A percentile compares a stretch with the other conserved stretches of the same genome.
phyloP scores from a whole-genome alignment of 495 filamentous ascomycete genomes.

The Usnea hakonensis region DNA sequence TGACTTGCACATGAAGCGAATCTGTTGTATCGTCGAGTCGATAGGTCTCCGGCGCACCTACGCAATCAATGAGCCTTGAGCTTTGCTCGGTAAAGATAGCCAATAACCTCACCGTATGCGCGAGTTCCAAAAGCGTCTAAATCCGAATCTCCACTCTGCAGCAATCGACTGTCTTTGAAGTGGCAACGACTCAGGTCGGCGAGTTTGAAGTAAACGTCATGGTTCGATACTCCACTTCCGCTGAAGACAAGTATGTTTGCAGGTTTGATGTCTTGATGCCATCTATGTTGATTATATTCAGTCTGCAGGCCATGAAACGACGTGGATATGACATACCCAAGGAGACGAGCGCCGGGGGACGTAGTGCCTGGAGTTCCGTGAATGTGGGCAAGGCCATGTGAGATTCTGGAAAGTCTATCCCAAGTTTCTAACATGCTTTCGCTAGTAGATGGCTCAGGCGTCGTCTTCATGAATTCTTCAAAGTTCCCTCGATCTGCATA shows the following conservation, averaged over 20 bases:
- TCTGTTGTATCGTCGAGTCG: conserved; percentile 23
- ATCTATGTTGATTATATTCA: too few relatives aligned
- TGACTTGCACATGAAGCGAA: conserved; percentile 15
- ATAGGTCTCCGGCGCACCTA: conserved; percentile 33
- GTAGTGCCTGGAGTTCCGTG: too few relatives aligned
- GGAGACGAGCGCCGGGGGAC: too few relatives aligned
- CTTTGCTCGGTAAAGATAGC: background rate
- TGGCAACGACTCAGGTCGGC: conserved; percentile 34
- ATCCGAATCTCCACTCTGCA: conserved; percentile 20
- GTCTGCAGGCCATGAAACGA: background rate
- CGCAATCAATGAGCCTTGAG: conserved; percentile 19
- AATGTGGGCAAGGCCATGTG: conserved; percentile 32
- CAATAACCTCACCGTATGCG: conserved; percentile 32
- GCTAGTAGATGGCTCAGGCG: conserved; percentile 24
- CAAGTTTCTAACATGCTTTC: conserved; percentile 36
- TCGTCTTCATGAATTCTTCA: conserved; percentile 32
- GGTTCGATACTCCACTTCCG: conserved; percentile 17
- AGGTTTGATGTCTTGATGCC: conserved; percentile 38
- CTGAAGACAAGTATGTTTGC: conserved; percentile 34
- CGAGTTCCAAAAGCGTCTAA: conserved; percentile 27
- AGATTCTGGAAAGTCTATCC: conserved; percentile 32
- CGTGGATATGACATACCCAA: conserved; percentile 11
- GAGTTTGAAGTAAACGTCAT: conserved; percentile 35
- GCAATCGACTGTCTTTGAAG: conserved; percentile 20
- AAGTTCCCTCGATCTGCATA: conserved; percentile 39